Evolutionary conservation across 306 rosid genomes (phyloP).

Genomic region (Corylus heterophylla): DNA sequence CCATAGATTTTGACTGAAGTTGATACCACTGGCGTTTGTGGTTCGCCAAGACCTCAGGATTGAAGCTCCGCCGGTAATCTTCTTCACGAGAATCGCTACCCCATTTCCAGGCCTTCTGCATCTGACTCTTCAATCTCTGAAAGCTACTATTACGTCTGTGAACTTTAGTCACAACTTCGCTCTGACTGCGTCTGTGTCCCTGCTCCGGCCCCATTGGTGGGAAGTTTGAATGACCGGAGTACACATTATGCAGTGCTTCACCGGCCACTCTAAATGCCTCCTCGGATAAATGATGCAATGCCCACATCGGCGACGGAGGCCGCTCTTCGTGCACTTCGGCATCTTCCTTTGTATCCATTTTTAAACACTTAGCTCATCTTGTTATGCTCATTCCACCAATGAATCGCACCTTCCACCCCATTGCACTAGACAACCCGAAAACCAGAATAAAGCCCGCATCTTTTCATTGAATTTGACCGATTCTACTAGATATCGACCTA

Average conservation of each 20-base stretch:
- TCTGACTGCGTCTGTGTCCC: constrained; percentile 65
- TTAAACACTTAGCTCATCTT: constrained; percentile 47
- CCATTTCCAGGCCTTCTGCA: constrained; percentile 78
- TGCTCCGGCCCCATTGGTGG: constrained; percentile 38
- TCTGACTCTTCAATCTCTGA: constrained; percentile 61
- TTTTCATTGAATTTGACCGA: constrained; percentile 34
- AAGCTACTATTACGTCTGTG: constrained; percentile 55
- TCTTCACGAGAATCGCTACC: constrained; percentile 49
- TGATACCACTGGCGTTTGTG: constrained; percentile 98
- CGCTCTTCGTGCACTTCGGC: constrained; percentile 48
- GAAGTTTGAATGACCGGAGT: constrained; percentile 34
- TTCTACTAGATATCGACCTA: constrained; percentile 11
- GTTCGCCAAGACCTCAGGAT: constrained; percentile 88
- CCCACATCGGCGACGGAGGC: constrained; percentile 47
- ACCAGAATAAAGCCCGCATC: constrained; percentile 25
- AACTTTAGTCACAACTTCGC: constrained; percentile 49
- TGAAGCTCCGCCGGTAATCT: constrained; percentile 35
- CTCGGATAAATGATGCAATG: constrained; percentile 65
- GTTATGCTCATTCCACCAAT: constrained; percentile 32
- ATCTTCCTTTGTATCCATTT: constrained; percentile 61
- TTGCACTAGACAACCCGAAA: constrained; percentile 17
- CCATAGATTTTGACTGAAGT: constrained; percentile 82
- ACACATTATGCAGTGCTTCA: constrained; percentile 55
- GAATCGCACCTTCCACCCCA: constrained; percentile 20
- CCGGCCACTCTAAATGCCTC: constrained; percentile 68